Evolutionary conservation across 208 protist species (phyloP).

Genomic region (Leishmania amazonensis): DNA sequence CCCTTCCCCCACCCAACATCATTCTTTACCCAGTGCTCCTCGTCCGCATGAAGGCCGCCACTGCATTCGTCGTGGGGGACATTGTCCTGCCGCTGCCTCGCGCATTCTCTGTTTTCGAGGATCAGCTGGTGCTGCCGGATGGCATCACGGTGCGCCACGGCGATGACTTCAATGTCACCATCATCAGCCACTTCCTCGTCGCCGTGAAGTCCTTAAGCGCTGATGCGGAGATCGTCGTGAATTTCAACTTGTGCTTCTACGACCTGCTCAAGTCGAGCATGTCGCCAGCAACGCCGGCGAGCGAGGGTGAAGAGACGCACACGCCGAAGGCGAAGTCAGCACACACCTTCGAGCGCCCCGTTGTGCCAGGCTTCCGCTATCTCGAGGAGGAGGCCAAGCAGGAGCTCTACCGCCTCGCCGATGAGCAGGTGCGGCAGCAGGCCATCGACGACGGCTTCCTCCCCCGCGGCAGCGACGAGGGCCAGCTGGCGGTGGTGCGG

Average conservation of each 20-base stretch:
- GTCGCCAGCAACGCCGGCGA: neutral
- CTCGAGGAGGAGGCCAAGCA: constrained; percentile 64
- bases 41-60: constrained; percentile 46
- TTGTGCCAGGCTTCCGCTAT: constrained; percentile 61
- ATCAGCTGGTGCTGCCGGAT: constrained; percentile 54
- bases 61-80: constrained; percentile 52
- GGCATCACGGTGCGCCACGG: constrained; percentile 47
- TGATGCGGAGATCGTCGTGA: constrained; percentile 58
- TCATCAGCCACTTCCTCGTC: constrained; percentile 82
- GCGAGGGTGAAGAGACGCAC: neutral
- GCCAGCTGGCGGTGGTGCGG: constrained; percentile 56
- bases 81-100: constrained; percentile 65
- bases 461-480: constrained; percentile 45
- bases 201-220: constrained; percentile 41
- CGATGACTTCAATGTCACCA: constrained; percentile 67
- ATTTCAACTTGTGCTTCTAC: constrained; percentile 78
- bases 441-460: constrained; percentile 75
- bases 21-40: neutral
- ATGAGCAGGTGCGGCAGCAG: constrained; percentile 77
- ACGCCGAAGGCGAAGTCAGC: neutral
- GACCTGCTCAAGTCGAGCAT: constrained; percentile 33
- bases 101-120: constrained; percentile 38
- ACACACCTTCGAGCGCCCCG: constrained; percentile 30
- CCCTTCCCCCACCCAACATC: neutral
- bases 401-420: constrained; percentile 65